phyloP scores from a whole-genome alignment of 1,139 yeast genomes.

The Lodderomyces margitis region DNA sequence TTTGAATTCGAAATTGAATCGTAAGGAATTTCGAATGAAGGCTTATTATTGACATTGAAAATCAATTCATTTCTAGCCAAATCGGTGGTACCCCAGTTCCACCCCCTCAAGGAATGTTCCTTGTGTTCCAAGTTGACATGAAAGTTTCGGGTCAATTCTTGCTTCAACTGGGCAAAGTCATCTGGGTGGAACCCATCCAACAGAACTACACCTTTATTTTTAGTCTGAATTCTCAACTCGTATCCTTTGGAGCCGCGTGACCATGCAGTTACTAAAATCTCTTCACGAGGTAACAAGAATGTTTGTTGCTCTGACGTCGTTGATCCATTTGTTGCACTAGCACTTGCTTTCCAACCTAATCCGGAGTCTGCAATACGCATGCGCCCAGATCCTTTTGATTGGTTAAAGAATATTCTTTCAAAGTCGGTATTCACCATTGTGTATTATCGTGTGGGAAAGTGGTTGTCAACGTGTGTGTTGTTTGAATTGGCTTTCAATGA shows the following conservation, averaged over 20 bases:
- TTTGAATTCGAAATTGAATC: conserved; percentile 79
- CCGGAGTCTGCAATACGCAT: conserved; percentile 95
- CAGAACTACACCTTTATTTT: conserved; percentile 80
- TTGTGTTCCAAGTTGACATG: conserved; percentile 68
- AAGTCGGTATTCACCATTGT: conserved; percentile 58
- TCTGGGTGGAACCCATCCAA: conserved; percentile 89
- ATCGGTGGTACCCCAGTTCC: conserved; percentile 98
- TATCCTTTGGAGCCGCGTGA: conserved; percentile 91
- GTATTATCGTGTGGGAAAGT: background rate
- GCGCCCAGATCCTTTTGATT: conserved; percentile 79
- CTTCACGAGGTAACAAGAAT: conserved; percentile 81
- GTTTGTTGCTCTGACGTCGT: conserved; percentile 51
- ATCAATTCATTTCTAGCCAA: conserved; percentile 89
- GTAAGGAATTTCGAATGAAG: conserved; percentile 90
- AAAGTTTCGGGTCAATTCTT: conserved; percentile 79
- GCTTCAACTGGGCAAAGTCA: conserved; percentile 78
- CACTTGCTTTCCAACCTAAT: conserved; percentile 86
- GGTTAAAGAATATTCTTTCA: conserved; percentile 85
- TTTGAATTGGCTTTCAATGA: too few relatives aligned
- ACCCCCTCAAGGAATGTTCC: conserved; percentile 93
- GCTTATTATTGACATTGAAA: conserved; percentile 83
- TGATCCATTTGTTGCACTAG: conserved; percentile 22
- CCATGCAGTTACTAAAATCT: conserved; percentile 81
- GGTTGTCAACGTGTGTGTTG: conserved; percentile 3
- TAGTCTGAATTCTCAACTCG: conserved; percentile 85